These are phyloP conservation scores for Aspergillus saccharolyticus DNA, from an alignment of 495 filamentous ascomycete genomes.

Conservation along the genomic window DNA sequence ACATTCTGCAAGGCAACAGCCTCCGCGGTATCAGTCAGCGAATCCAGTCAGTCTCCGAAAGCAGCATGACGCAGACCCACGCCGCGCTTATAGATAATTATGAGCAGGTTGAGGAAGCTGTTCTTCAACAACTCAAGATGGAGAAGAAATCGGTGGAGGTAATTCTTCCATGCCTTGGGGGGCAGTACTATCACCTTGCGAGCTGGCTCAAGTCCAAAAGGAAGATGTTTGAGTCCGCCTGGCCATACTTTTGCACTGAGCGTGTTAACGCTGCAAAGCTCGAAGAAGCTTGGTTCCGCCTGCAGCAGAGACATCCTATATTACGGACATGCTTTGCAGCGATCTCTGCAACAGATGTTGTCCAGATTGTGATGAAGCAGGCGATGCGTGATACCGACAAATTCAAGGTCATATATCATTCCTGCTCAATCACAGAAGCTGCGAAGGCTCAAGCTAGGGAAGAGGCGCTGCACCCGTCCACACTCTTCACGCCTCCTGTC, in stretches of 20 bases:
- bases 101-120: conserved; percentile 23
- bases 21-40: conserved; percentile 51
- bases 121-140: conserved; percentile 31
- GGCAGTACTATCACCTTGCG: conserved; percentile 67
- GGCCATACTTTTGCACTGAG: conserved; percentile 45
- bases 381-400: conserved; percentile 14
- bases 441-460: conserved; percentile 19
- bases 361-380: conserved; percentile 35
- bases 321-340: conserved; percentile 59
- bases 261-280: conserved; percentile 31
- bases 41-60: conserved; percentile 14
- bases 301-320: conserved; percentile 51
- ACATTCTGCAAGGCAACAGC: conserved; percentile 60
- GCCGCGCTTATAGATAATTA: conserved; percentile 18
- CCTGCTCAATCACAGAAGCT: conserved; percentile 7
- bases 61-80: conserved; percentile 4
- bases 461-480: conserved; percentile 22
- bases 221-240: conserved; percentile 57
- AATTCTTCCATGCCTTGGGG: conserved; percentile 59
- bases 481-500: conserved; percentile 25
- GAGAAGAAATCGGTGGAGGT: conserved; percentile 42
- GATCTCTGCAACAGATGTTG: conserved; percentile 29
- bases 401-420: conserved; percentile 22
- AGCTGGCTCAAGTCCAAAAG: conserved; percentile 61
- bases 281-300: conserved; percentile 48